Conservation (phyloP, 139 green algal species). For the Closterium sp. region DNA sequence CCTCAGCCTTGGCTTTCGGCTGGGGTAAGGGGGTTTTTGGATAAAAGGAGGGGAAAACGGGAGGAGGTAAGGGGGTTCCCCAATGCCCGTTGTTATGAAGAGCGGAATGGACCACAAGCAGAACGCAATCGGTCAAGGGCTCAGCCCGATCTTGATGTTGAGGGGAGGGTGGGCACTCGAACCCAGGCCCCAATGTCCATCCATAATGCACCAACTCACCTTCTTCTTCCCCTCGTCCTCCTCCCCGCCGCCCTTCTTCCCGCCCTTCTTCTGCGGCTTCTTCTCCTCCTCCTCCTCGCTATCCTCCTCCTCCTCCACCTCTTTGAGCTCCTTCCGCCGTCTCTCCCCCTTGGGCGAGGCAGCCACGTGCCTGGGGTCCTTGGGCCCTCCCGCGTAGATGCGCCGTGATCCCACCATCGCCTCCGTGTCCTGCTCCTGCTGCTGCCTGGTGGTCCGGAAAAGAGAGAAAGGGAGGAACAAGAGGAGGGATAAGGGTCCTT, state of each 20-base stretch:
- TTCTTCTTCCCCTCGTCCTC: neutral
- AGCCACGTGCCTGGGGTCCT: neutral
- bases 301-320: neutral
- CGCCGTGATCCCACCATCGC: neutral
- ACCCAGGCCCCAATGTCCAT: too few relatives aligned
- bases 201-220: neutral
- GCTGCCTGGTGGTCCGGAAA: neutral
- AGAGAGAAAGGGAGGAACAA: neutral
- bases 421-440: neutral
- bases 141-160: too few relatives aligned
- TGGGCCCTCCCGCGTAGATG: neutral
- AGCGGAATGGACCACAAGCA: too few relatives aligned
- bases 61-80: too few relatives aligned
- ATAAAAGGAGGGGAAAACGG: too few relatives aligned
- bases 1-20: neutral
- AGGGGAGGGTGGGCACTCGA: too few relatives aligned
- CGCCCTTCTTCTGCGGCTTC: neutral
- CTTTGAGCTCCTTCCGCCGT: neutral
- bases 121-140: too few relatives aligned
- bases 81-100: too few relatives aligned
- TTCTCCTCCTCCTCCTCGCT: neutral
- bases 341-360: neutral
- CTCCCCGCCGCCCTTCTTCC: neutral
- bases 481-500: neutral
- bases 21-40: neutral